Percentiles rank a stretch among this genome's conserved stretches.
Evolutionary conservation across 1,284 basidiomycete species (phyloP).

Genomic region (Rhodotorula sp.): DNA sequence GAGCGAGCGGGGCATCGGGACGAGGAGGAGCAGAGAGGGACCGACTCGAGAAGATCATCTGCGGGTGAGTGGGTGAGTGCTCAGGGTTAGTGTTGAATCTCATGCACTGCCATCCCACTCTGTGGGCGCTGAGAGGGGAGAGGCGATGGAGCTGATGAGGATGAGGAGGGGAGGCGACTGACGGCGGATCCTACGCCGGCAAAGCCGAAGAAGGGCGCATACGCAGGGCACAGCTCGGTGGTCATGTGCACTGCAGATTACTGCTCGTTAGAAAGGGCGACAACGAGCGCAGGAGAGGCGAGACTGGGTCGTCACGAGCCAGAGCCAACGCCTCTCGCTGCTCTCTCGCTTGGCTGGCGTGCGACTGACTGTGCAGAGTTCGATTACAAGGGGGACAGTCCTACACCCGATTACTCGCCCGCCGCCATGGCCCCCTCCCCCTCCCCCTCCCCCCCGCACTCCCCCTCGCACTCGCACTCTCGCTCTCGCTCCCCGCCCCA

Average conservation of each 20-base stretch:
- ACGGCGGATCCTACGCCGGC: constrained; percentile 45
- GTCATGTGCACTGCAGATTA: constrained; percentile 7
- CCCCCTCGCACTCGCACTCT: too few relatives aligned
- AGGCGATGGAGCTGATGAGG: constrained; percentile 1
- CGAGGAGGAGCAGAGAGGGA: neutral
- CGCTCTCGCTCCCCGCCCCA: too few relatives aligned
- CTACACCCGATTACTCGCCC: too few relatives aligned
- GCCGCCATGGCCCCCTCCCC: too few relatives aligned
- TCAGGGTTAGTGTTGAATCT: neutral
- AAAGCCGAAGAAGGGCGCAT: constrained; percentile 48
- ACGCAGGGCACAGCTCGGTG: constrained; percentile 39
- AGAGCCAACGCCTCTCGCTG: too few relatives aligned
- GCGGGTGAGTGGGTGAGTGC: constrained; percentile 37
- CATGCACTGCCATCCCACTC: too few relatives aligned
- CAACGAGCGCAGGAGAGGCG: neutral
- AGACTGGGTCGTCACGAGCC: too few relatives aligned
- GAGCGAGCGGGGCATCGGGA: neutral
- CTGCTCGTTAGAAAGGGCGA: neutral
- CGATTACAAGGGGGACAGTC: too few relatives aligned
- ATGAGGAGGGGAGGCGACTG: constrained; percentile 2
- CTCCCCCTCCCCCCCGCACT: too few relatives aligned
- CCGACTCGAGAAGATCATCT: constrained; percentile 86
- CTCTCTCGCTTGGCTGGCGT: too few relatives aligned
- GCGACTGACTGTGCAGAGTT: too few relatives aligned
- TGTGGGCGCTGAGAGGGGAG: neutral